Percentiles rank a stretch among this genome's conserved stretches.
Evolutionary conservation across 2,329 filamentous ascomycete species (phyloP).

Genomic region (Ascochyta koolunga): DNA sequence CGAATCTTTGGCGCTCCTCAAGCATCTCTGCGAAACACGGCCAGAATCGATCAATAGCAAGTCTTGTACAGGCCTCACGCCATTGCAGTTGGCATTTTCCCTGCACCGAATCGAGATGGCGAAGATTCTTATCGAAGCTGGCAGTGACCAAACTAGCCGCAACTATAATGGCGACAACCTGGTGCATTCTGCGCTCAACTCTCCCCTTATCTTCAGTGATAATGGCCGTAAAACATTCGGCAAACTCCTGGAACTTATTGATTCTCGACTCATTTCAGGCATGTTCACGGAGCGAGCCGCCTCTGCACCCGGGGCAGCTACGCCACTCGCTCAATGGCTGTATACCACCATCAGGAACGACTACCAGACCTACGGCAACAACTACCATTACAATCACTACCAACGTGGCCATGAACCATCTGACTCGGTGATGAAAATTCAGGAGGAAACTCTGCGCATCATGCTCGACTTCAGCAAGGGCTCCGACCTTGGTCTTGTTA

Average conservation of each 20-base stretch:
- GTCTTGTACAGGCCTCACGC: constrained; percentile 63
- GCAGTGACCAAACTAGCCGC: constrained; percentile 71
- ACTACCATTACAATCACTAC: neutral
- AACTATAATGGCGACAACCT: constrained; percentile 70
- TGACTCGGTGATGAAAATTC: neutral
- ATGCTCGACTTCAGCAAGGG: constrained; percentile 51
- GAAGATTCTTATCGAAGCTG: constrained; percentile 68
- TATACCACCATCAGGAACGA: neutral
- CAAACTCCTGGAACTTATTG: constrained; percentile 64
- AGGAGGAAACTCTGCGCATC: constrained; percentile 14
- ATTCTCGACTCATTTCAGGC: constrained; percentile 60
- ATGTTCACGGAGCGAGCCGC: constrained; percentile 65
- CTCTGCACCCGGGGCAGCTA: constrained; percentile 60
- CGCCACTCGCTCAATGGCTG: constrained; percentile 63
- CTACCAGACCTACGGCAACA: neutral
- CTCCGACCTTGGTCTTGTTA: constrained; percentile 62
- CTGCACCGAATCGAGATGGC: constrained; percentile 61
- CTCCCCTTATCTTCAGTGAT: constrained; percentile 25
- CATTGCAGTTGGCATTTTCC: constrained; percentile 70
- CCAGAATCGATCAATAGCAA: constrained; percentile 69
- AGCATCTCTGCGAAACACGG: constrained; percentile 68
- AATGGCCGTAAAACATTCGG: constrained; percentile 45
- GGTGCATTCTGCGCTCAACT: constrained; percentile 60
- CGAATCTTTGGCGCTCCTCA: constrained; percentile 62
- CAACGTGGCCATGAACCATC: neutral